Evolutionary conservation across 495 filamentous ascomycete species (phyloP), one percentile per base, ranked within the genome.

Genomic region (Evernia prunastri): DNA sequence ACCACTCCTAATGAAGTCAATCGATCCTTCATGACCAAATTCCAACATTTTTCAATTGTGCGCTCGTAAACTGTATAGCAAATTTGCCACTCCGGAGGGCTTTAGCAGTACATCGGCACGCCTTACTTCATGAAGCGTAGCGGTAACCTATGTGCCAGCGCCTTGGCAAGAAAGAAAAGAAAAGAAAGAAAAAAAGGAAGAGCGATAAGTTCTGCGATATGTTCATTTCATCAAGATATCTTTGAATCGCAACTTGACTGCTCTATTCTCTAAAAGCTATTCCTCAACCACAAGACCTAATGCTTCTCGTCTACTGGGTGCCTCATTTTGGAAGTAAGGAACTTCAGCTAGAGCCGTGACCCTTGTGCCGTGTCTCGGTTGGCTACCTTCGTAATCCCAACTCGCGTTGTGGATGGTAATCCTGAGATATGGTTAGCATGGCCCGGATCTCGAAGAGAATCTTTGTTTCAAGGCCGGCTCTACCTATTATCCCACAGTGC

Each of bases 321-420:
- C 87, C 61, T 75, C 74, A 0, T 81, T 78, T 66, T 88, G 80
- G 66, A 84, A 89, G 56, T 79, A 82, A 0, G 86, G 86, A 72
- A 81, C 83, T 76, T 89, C 87, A 20, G 84, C 86, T n/a, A 89
- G 72, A 12, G 83, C 76, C 0, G 87, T 88, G 20, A 89, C 86
- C 36, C 87, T 78, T 13, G 81, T 82, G 31, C 85, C 84, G 70
- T 87, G 85, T 47, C 85, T 76, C 0, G 84, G 84, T 69, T 87
- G 74, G 13, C 76, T 78, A 18, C 83, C 85, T 40, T 82, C 84
- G 72, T 87, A 87, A 63, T 88, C 86, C 84, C 84, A 88, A 68
- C 79, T 84, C 1, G 84, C 85, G 63, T 85, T 87, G 66, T 88
- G 85, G 35, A 87, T 87, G 0, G 84, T 87, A 51, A 88, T 85